Evolutionary conservation across 495 filamentous ascomycete species (phyloP).

Genomic region (Choiromyces venosus): DNA sequence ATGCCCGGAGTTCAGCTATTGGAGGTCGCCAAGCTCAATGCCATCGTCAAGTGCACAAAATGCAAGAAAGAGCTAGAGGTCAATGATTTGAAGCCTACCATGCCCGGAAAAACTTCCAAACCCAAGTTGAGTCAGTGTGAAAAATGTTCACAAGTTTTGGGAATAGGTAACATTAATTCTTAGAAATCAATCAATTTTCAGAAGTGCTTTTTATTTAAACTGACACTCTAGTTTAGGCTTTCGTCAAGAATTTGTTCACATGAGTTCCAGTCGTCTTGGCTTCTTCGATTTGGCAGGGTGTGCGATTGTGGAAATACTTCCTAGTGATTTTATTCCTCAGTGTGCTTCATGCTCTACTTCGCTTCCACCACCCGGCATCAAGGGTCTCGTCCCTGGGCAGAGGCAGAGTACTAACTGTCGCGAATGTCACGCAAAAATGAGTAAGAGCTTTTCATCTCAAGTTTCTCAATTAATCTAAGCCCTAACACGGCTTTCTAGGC

Average conservation of each 20-base stretch:
- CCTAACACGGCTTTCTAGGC: constrained; percentile 3
- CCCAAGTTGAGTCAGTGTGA: constrained; percentile 55
- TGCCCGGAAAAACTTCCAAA: constrained; percentile 37
- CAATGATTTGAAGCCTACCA: constrained; percentile 55
- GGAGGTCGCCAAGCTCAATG: constrained; percentile 61
- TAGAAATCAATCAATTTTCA: not conserved
- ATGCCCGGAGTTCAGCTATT: constrained; percentile 77
- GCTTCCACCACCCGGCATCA: constrained; percentile 58
- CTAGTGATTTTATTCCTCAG: constrained; percentile 73
- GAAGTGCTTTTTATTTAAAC: not conserved
- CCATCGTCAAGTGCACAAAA: constrained; percentile 74
- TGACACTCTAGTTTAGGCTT: constrained; percentile 49
- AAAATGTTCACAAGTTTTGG: constrained; percentile 67
- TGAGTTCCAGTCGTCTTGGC: constrained; percentile 64
- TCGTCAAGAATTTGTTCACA: constrained; percentile 70
- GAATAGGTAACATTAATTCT: constrained; percentile 49
- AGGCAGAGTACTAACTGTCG: constrained; percentile 71
- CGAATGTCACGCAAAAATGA: constrained; percentile 77
- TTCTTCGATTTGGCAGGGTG: constrained; percentile 80
- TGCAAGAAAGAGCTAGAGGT: constrained; percentile 76
- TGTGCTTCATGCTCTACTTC: constrained; percentile 73
- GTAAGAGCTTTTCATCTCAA: constrained; percentile 42
- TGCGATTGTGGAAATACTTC: constrained; percentile 68
- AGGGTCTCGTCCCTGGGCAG: constrained; percentile 65
- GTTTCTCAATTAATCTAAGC: not conserved